Conservation (phyloP, 164 flowering plant species). For the Vitis rotundifolia region DNA sequence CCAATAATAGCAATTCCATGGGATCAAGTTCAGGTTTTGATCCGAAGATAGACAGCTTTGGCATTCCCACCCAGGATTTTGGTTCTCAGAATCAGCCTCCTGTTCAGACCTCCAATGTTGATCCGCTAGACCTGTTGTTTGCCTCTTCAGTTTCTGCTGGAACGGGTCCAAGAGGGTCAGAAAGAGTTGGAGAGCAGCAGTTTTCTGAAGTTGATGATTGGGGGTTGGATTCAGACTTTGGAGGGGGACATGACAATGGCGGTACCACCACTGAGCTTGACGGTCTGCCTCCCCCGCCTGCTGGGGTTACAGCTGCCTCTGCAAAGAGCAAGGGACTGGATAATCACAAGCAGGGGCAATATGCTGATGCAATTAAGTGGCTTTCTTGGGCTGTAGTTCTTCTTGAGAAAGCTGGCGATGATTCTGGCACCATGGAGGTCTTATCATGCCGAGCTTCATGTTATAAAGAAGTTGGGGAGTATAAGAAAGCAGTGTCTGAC, state of each 20-base stretch:
- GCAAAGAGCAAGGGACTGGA: constrained; percentile 94
- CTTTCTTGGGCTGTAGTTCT: constrained; percentile 89
- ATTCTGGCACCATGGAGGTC: constrained; percentile 52
- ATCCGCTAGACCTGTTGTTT: constrained; percentile 71
- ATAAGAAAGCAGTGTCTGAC: constrained; percentile 95
- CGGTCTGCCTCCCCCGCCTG: constrained; percentile 94
- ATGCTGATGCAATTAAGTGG: constrained; percentile 99
- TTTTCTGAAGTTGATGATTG: constrained; percentile 67
- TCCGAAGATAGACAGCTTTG: constrained; percentile 44
- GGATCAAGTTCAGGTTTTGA: constrained; percentile 25
- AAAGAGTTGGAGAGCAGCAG: constrained; percentile 34
- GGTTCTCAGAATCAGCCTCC: constrained; percentile 36
- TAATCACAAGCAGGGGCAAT: constrained; percentile 87
- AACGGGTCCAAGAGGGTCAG: constrained; percentile 28
- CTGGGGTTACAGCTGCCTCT: constrained; percentile 65
- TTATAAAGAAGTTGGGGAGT: constrained; percentile 98
- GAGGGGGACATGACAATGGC: constrained; percentile 49
- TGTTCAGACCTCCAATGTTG: constrained; percentile 36
- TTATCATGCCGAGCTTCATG: constrained; percentile 86
- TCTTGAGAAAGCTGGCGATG: constrained; percentile 71
- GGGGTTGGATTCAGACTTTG: constrained; percentile 67
- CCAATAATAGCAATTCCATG: constrained; percentile 23
- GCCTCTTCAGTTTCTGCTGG: constrained; percentile 43
- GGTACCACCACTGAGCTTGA: constrained; percentile 80
- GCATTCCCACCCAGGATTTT: constrained; percentile 27